Conservation (phyloP, 345 rosid genomes). For the Laguncularia racemosa region DNA sequence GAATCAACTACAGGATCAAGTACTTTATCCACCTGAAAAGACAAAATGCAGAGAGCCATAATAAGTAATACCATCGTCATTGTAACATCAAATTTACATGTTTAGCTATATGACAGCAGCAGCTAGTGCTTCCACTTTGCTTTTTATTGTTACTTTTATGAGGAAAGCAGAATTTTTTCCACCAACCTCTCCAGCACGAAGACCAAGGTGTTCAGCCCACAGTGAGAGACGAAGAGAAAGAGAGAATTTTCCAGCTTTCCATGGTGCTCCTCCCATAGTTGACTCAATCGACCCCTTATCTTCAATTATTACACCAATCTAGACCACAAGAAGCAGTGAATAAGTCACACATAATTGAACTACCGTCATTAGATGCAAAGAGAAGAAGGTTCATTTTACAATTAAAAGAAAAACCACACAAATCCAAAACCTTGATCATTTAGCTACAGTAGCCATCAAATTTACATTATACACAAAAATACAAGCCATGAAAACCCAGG, state of each 20-base stretch:
- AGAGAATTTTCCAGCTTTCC: slow-evolving; percentile 94
- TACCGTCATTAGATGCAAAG: too few species aligned
- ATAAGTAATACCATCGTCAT: not conserved
- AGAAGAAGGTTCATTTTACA: too few species aligned
- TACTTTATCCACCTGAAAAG: slow-evolving; percentile 50
- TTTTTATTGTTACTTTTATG: not conserved
- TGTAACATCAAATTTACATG: too few species aligned
- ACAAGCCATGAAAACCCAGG: too few species aligned
- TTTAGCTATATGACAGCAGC: too few species aligned
- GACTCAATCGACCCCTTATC: slow-evolving; percentile 86
- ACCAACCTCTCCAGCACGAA: slow-evolving; percentile 64
- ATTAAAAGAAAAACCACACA: too few species aligned
- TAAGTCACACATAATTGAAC: not conserved
- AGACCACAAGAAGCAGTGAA: slow-evolving; percentile 6
- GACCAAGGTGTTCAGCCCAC: slow-evolving; percentile 99
- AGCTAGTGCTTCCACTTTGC: not conserved
- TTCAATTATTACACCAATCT: slow-evolving; percentile 88
- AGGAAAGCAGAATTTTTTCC: slow-evolving; percentile 1
- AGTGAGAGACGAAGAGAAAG: slow-evolving; percentile 80
- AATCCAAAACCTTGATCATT: too few species aligned
- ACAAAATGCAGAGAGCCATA: not conserved
- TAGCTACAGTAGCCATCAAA: too few species aligned
- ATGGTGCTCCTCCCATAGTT: slow-evolving; percentile 81
- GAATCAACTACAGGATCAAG: slow-evolving; percentile 81
- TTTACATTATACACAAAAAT: too few species aligned